Base-by-base conservation (phyloP, 2,329 filamentous ascomycete species). In the Apiospora arundinis region DNA sequence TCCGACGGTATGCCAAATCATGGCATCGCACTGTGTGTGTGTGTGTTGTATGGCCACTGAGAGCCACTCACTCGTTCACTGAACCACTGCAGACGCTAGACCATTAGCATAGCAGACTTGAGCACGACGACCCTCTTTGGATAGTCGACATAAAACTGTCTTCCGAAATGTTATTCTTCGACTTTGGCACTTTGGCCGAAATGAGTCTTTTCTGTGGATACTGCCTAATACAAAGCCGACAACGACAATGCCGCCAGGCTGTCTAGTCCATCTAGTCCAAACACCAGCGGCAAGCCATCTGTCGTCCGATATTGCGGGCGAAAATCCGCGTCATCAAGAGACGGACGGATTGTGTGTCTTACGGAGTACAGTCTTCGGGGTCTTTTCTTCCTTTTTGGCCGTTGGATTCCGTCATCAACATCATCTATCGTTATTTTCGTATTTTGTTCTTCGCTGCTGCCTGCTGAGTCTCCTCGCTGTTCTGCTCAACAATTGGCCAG, bases 161-260 rank as follows among this genome's bases (percentile, higher is more conserved):
- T 60, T 60, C 28, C 52, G 52, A 37, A 16, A 28, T 32, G 52
- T 60, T 60, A 60, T 63, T 28, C 56, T 40, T 40, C 32, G 32
- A 45, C 42, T 45, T 45, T 45, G 42, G 11, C 42, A 63, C 56
- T 63, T 40, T 63, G 56, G 16, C 52, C 28, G 52, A 63, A 63
- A 40, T 63, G 56, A 40, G 56, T 40, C 32, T 40, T 40, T 63
- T 63, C 18, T 63, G 21, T 37, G 56, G 56, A n/a, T 40, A 40
- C 56, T 63, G 21, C 32, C 56, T 63, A n/a, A 63, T 40, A 32
- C 56, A 63, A 21, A 40, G 21, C 56, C 28, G 28, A 63, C 52
- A 3, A 60, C 56, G 56, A 63, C 56, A 63, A 63, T 63, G 56
- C 56, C 37, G 56, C 56, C 56, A 63, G 37, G 56, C 56, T 63